Evolutionary conservation across 2,329 filamentous ascomycete genomes (phyloP), one percentile per base, ranked within the genome.

Genomic region (Verticillium klebahnii): DNA sequence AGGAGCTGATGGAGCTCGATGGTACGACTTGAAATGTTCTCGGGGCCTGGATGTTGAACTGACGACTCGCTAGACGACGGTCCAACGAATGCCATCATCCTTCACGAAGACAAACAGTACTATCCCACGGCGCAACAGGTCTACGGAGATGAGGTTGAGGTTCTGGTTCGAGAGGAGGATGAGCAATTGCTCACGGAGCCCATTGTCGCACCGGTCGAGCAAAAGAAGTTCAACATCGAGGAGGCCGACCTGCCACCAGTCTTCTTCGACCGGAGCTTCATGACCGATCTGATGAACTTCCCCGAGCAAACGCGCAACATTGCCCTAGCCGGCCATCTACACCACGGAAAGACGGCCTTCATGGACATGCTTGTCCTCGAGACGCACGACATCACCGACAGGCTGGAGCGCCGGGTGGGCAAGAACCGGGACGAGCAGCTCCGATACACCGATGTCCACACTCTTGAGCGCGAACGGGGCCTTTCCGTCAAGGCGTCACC

Each of bases 51-150:
- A 37, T 52, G n/a, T 36, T 31, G 11, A n/a, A 29, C 9, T 57
- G n/a, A 23, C 54, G 15, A 7, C 54, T n/a, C 25, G 8, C 45
- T 59, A 67, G 66, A 66, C 12, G 87, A 92, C 74, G 93, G 91
- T 15, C 91, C 94, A 3, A 97, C 93, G 5, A 99, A 98, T 75
- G 94, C 95, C 59, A 93, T 99, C n/a, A 85, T 99, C 62, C 85
- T 99, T 56, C 95, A 99, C 78, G 95, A 99, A 82, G 95, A 99
- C 79, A 99, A 99, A 77, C 95, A 98, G 74, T 99, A 99, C 77
- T 99, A 99, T 73, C 95, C 95, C 34, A 97, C 93, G n/a, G 95
- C 95, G 61, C 89, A 94, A 72, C 95, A 99, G 75, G 89, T 97
- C 52, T 99, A 98, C 74, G 95, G 95, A 59, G 85, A 88, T 69